Evolutionary conservation across 345 rosid species (phyloP).

Genomic region (Lepidium africanum): DNA sequence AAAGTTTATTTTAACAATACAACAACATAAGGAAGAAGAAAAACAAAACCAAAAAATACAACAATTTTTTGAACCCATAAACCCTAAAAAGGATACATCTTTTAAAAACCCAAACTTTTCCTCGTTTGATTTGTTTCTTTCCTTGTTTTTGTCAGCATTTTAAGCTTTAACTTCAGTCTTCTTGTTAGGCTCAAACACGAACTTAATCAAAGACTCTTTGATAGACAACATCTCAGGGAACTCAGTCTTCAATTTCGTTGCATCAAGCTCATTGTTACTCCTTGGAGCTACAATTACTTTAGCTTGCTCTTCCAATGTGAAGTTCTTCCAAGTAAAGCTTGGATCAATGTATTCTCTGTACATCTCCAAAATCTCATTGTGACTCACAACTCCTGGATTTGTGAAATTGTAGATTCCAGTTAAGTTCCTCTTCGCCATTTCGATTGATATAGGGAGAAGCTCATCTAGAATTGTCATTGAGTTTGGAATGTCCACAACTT

Average conservation of each 20-base stretch:
- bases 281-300: conserved; percentile 85
- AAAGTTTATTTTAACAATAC: conserved; percentile 21
- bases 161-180: conserved; percentile 47
- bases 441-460: conserved; percentile 78
- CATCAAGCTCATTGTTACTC: conserved; percentile 93
- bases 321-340: conserved; percentile 75
- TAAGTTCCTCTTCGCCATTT: conserved; percentile 94
- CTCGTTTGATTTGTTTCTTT: not conserved
- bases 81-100: not conserved
- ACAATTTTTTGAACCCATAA: conserved; percentile 8
- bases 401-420: conserved; percentile 91
- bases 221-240: conserved; percentile 82
- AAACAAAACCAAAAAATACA: not conserved
- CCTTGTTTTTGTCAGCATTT: not conserved
- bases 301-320: conserved; percentile 81
- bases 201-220: conserved; percentile 72
- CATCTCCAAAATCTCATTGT: conserved; percentile 88
- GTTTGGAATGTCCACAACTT: conserved; percentile 87
- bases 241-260: conserved; percentile 59
- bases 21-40: conserved; percentile 4
- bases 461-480: conserved; percentile 91
- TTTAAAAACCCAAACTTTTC: conserved; percentile 4
- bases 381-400: conserved; percentile 85
- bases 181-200: conserved; percentile 74
- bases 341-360: conserved; percentile 61